Percentiles rank a stretch among this genome's conserved stretches.
Evolutionary conservation across 2,329 filamentous ascomycete species (phyloP).

Genomic region (Xenosphaeropsis pyriputrescens): DNA sequence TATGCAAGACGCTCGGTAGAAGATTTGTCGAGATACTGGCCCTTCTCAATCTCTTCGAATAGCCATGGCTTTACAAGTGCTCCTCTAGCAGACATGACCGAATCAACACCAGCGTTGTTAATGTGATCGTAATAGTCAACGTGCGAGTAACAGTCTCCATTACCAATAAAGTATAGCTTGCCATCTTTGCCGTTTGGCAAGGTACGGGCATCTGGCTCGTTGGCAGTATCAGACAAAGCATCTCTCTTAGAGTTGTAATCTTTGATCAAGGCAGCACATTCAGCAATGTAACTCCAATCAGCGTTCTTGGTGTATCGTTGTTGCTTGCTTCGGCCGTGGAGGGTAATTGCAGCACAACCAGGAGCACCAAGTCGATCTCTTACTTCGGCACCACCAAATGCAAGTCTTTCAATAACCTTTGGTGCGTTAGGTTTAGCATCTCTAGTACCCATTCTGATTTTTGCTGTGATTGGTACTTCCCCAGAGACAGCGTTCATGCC

Average conservation of each 20-base stretch:
- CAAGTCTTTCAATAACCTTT: conserved; percentile 69
- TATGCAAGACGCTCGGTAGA: conserved; percentile 73
- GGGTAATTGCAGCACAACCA: conserved; percentile 86
- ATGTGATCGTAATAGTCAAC: conserved; percentile 72
- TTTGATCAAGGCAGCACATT: conserved; percentile 76
- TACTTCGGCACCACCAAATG: conserved; percentile 64
- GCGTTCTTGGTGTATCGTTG: conserved; percentile 85
- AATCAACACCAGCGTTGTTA: conserved; percentile 66
- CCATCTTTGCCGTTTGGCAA: conserved; percentile 50
- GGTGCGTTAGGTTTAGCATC: conserved; percentile 66
- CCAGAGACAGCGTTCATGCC: conserved; percentile 93
- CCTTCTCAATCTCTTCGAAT: conserved; percentile 86
- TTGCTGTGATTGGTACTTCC: conserved; percentile 83
- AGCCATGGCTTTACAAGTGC: conserved; percentile 97
- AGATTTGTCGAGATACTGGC: conserved; percentile 92
- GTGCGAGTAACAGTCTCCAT: conserved; percentile 93
- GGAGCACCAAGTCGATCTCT: conserved; percentile 56
- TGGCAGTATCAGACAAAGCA: conserved; percentile 56
- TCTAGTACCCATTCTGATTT: conserved; percentile 83
- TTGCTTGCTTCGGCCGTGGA: conserved; percentile 86
- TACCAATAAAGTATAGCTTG: conserved; percentile 83
- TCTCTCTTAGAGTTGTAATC: conserved; percentile 58
- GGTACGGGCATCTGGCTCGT: conserved; percentile 62
- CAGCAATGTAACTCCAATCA: conserved; percentile 91
- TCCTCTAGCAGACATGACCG: conserved; percentile 94